Evolutionary conservation across 805 yeast genomes (phyloP).

Genomic region (Grigorovia yakushimaensis): DNA sequence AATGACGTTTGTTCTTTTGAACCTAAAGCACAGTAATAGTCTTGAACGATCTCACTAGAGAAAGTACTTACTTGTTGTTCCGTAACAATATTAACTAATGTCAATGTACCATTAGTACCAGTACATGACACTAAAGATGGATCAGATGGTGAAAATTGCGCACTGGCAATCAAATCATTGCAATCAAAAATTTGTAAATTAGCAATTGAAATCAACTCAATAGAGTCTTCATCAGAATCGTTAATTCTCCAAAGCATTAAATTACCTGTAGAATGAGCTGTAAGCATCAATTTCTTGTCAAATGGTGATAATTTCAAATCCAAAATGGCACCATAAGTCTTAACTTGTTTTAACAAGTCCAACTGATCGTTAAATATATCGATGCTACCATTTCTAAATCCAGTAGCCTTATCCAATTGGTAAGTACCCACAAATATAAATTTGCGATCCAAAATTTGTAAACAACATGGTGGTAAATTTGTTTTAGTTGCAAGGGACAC

Average conservation of each 20-base stretch:
- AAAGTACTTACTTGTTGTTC: constrained; percentile 1
- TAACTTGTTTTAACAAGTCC: constrained; percentile 17
- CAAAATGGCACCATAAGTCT: constrained; percentile 55
- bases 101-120: constrained; percentile 56
- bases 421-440: constrained; percentile 70
- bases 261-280: constrained; percentile 78
- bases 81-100: constrained; percentile 18
- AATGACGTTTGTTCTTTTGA: constrained; percentile 2
- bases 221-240: constrained; percentile 3
- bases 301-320: constrained; percentile 64
- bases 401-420: constrained; percentile 50
- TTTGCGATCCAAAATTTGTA: constrained; percentile 43
- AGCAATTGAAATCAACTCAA: constrained; percentile 17
- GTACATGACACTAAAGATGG: constrained; percentile 41
- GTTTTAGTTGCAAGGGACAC: constrained; percentile 28
- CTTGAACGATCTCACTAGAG: constrained; percentile 1
- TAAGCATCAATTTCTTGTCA: constrained; percentile 38
- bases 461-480: constrained; percentile 73
- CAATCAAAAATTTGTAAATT: constrained; percentile 40
- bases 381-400: constrained; percentile 54
- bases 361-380: constrained; percentile 32
- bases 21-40: constrained; percentile 1
- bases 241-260: constrained; percentile 50
- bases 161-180: constrained; percentile 50
- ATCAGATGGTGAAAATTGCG: constrained; percentile 43